phyloP scores from a whole-genome alignment of 768 basidiomycete species.

The Tricholoma flavovirens region DNA sequence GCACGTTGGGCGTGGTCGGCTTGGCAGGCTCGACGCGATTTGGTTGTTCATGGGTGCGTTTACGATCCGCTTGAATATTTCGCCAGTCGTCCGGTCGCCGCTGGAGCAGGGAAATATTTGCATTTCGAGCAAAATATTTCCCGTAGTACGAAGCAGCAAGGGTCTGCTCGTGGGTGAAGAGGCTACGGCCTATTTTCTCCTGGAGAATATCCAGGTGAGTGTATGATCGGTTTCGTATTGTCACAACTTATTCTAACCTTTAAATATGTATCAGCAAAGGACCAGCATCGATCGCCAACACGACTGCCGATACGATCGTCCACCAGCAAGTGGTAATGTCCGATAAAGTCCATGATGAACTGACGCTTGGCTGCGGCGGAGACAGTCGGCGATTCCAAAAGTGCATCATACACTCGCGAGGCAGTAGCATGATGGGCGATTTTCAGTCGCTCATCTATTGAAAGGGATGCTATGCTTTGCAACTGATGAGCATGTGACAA shows the following conservation, averaged over 20 bases:
- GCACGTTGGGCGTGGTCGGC: neutral
- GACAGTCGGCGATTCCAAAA: constrained; percentile 66
- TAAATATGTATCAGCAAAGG: constrained; percentile 84
- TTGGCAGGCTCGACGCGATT: neutral
- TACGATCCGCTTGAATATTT: constrained; percentile 51
- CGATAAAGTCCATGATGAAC: constrained; percentile 71
- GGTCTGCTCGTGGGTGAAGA: constrained; percentile 63
- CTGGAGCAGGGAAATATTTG: constrained; percentile 73
- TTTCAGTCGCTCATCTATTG: constrained; percentile 51
- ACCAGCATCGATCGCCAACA: constrained; percentile 90
- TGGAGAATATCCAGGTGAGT: constrained; percentile 23
- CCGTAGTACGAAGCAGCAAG: constrained; percentile 80
- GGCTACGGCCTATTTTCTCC: constrained; percentile 89
- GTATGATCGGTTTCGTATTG: neutral
- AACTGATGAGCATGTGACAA: constrained; percentile 1
- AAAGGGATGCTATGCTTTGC: constrained; percentile 51
- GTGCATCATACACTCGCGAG: constrained; percentile 75
- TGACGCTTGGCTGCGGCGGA: constrained; percentile 58
- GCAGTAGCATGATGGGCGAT: constrained; percentile 52
- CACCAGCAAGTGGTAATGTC: constrained; percentile 72
- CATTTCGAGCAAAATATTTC: constrained; percentile 76
- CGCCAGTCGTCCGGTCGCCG: constrained; percentile 85
- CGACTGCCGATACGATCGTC: constrained; percentile 90
- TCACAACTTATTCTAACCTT: constrained; percentile 46
- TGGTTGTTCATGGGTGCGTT: constrained; percentile 17